A percentile compares a stretch with the other conserved stretches of the same genome.
These are phyloP conservation scores for Orbilia javanica DNA, from an alignment of 2,329 filamentous ascomycete species.

Conservation along the genomic window DNA sequence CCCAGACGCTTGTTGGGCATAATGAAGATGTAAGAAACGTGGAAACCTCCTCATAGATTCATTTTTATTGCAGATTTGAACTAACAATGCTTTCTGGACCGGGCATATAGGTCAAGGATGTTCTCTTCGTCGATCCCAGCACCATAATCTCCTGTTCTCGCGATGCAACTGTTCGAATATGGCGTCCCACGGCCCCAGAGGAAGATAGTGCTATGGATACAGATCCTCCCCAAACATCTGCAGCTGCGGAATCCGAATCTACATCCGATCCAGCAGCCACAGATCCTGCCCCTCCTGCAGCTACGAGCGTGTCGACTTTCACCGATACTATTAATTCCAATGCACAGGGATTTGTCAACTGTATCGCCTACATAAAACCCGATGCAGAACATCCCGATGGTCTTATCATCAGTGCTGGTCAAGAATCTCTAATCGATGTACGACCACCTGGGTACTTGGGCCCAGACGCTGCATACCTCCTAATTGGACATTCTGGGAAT, in stretches of 20 bases:
- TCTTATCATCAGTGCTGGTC: conserved; percentile 86
- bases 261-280: not conserved
- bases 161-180: conserved; percentile 89
- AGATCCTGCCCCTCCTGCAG: conserved; percentile 64
- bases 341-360: conserved; percentile 88
- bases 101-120: conserved; percentile 80
- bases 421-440: conserved; percentile 93
- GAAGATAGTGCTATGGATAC: conserved; percentile 65
- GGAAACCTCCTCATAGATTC: conserved; percentile 1
- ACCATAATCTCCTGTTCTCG: conserved; percentile 86
- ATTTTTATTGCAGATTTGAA: not conserved
- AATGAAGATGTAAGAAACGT: conserved; percentile 81
- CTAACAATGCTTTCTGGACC: not conserved
- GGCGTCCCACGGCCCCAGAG: conserved; percentile 70
- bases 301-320: conserved; percentile 67
- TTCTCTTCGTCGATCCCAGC: conserved; percentile 80
- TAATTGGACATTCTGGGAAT: conserved; percentile 88
- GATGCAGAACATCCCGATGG: conserved; percentile 75
- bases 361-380: conserved; percentile 80
- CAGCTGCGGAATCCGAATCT: conserved; percentile 14
- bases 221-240: conserved; percentile 11
- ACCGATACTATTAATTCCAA: conserved; percentile 83
- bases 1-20: conserved; percentile 87
- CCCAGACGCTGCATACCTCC: conserved; percentile 80
- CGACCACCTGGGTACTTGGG: conserved; percentile 75